Base-by-base conservation (phyloP, 1,284 basidiomycete genomes). In the Athelia sp. region DNA sequence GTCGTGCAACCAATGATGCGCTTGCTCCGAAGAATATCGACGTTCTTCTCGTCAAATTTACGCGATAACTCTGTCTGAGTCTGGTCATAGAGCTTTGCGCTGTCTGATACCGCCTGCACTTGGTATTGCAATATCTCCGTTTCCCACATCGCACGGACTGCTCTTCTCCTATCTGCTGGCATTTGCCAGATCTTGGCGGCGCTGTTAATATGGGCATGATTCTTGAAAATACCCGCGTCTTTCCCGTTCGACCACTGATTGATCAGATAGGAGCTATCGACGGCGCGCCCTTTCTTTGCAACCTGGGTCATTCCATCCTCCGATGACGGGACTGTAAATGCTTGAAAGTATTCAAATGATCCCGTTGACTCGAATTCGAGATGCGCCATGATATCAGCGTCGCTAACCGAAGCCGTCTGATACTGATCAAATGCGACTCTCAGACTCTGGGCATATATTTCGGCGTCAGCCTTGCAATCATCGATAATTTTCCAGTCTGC, bases 1-100 rank as follows among this genome's bases (percentile, higher is more conserved):
- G 83, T 84, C 0, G 82, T 86, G 52, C 82, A 84, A 0, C 73
- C 82, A 11, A 85, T 78, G 48, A 85, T 78, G 17, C 75, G 67
- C 61, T 80, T 82, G 35, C 47, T 57, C 17, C 57, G 59, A 17
- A 85, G 56, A 4, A 74, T 56, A 0, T 54, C 61, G 1, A 61
- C 62, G 0, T 68, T 67, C 4, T 64, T 67, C 48, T 74, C 65
- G 1, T 55, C 56, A 35, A 64, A 75, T 23, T 67, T 69, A n/a
- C 64, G 63, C 0, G 61, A 55, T 9, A 82, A 47, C 15, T 68
- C 52, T 1, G 63, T 62, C 14, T 72, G 67, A n/a, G 55, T 59
- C 2, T 54, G 57, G 48, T 82, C 80, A 54, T 77, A 82, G 19
- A 62, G 55, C 22, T 58, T 53, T 0, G 71, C 75, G 13, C 61